Percentiles rank a stretch among this genome's conserved stretches.
phyloP scores from a whole-genome alignment of 805 yeast genomes.

The Pichia eremophila region DNA sequence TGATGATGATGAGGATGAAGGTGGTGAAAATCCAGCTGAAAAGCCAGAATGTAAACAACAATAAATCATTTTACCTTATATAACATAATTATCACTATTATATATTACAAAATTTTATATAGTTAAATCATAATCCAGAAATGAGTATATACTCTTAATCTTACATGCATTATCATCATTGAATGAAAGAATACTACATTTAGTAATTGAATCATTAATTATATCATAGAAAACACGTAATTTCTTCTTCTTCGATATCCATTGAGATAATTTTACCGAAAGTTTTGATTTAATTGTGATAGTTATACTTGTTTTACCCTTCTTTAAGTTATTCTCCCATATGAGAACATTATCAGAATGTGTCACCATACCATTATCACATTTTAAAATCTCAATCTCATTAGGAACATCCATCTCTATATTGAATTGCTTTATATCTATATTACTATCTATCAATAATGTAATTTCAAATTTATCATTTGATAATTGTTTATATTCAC shows the following conservation, averaged over 20 bases:
- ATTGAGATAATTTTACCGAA: neutral
- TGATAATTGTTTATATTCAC: conserved; percentile 1
- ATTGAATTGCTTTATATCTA: neutral
- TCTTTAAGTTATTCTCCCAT: neutral
- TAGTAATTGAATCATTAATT: neutral
- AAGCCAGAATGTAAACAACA: conserved; percentile 77
- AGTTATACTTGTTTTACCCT: neutral
- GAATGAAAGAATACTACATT: neutral
- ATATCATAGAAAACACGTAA: neutral
- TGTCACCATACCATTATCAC: neutral
- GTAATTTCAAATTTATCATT: neutral
- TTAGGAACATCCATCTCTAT: neutral
- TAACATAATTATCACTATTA: no score
- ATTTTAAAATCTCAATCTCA: neutral
- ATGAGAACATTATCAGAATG: neutral
- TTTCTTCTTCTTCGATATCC: neutral
- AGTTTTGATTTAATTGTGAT: neutral
- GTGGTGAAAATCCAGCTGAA: conserved; percentile 55
- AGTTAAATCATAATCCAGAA: neutral
- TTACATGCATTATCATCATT: neutral
- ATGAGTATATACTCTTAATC: neutral
- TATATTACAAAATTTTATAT: neutral
- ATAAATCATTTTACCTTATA: conserved; percentile 16
- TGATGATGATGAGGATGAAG: conserved; percentile 30
- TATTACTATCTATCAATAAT: neutral